Base-by-base conservation (phyloP, 495 filamentous ascomycete species). In the Xylaria acuta region DNA sequence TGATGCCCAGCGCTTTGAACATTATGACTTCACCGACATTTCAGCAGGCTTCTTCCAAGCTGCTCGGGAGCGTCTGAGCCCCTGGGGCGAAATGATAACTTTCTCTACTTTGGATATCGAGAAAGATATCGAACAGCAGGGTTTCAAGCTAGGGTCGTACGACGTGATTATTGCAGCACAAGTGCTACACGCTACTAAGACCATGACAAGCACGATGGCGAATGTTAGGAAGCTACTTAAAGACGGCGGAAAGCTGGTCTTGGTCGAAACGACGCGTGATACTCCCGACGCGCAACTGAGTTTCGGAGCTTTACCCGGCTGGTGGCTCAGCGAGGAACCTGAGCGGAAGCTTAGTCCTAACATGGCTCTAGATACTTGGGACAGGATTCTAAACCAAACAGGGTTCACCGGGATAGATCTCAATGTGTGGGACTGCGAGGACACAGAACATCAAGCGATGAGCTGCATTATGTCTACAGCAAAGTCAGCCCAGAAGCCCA, bases 21-120 rank as follows among this genome's bases (percentile, higher is more conserved):
- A 77, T 3, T 85, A 83, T 56, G 73, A 71, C 9, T 88, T 86
- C 67, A 87, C 86, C 0, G 87, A 89, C 65, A 80, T 88, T 6
- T 86, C 85, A 0, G 67, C 81, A 0, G 80, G 78, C 0, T 88
- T 86, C 69, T 86, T 88, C 62, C 80, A 83, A 56, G 75, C 76
- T 32, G 78, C 77, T 0, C 54, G 72, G 4, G 32, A 43, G 0
- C n/a, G 41, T 34, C 49, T 63, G 9, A 5, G 62, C 6, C 1
- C 64, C 1, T 67, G 78, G 74, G 71, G 38, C 18, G 43, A 65
- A 1, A n/a, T 38, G 27, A 69, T 81, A 22, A 38, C 27, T 0
- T 79, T 75, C 67, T 81, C 84, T 45, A 72, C 73, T 0, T 73
- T 88, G 3, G 73, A 75, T 40, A 81, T 88, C 58, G 77, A 80